phyloP scores from a whole-genome alignment of 805 yeast species.

The Metschnikowia continentalis region DNA sequence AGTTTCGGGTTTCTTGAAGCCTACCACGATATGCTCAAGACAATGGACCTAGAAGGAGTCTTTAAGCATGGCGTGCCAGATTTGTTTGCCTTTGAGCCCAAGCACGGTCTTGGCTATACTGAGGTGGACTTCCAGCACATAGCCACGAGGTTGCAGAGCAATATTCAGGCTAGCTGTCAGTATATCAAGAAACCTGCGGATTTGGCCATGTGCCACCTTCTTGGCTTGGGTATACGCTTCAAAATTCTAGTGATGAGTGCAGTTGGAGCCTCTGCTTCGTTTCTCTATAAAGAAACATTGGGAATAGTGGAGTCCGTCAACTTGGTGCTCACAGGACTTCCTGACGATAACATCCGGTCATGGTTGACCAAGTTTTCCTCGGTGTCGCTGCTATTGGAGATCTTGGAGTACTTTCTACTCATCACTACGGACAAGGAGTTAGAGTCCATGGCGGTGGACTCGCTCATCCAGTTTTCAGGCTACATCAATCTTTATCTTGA shows the following conservation, averaged over 20 bases:
- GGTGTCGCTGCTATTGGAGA: constrained; percentile 6
- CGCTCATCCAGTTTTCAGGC: constrained; percentile 8
- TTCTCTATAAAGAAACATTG: constrained; percentile 5
- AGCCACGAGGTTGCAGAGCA: not conserved
- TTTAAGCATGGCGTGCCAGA: constrained; percentile 3
- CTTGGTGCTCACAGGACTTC: not conserved
- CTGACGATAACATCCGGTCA: constrained; percentile 1
- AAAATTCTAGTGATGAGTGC: constrained; percentile 5
- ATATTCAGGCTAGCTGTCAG: not conserved
- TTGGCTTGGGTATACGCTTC: constrained; percentile 1
- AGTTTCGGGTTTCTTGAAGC: not conserved
- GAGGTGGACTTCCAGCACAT: not conserved
- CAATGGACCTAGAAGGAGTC: constrained; percentile 1
- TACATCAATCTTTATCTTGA: constrained; percentile 3
- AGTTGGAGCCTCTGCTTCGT: not conserved
- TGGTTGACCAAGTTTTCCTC: constrained; percentile 1
- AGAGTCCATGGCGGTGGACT: constrained; percentile 5
- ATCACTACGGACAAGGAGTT: not conserved
- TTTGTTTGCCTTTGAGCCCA: constrained; percentile 1
- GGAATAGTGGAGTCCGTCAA: constrained; percentile 3
- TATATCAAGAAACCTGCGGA: not conserved
- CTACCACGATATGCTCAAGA: constrained; percentile 7
- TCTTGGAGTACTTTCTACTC: constrained; percentile 7
- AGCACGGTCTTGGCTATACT: not conserved
- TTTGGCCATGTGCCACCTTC: constrained; percentile 1